phyloP scores from a whole-genome alignment of 2,329 filamentous ascomycete species.

The Cytospora paraplurivora region DNA sequence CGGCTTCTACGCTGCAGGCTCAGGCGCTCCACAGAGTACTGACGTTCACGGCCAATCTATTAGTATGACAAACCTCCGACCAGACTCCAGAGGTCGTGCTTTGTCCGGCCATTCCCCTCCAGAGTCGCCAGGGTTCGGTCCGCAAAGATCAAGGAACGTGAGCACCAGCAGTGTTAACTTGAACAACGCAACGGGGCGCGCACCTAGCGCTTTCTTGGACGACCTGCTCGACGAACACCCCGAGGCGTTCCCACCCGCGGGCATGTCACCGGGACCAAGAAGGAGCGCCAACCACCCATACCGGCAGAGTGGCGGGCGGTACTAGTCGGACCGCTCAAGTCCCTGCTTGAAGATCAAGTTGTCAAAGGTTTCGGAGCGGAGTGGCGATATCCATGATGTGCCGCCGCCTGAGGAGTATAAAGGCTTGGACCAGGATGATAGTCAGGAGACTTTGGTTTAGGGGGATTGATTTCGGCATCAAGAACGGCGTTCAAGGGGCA shows the following conservation, averaged over 20 bases:
- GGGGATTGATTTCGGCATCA: neutral
- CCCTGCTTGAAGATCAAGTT: constrained; percentile 24
- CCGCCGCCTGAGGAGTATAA: neutral
- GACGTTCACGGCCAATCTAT: constrained; percentile 55
- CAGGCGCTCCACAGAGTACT: constrained; percentile 57
- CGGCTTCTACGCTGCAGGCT: constrained; percentile 83
- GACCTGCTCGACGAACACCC: constrained; percentile 81
- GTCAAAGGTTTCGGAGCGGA: constrained; percentile 27
- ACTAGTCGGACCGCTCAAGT: constrained; percentile 23
- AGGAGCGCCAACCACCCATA: constrained; percentile 31
- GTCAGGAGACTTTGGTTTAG: constrained; percentile 7
- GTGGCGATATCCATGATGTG: constrained; percentile 18
- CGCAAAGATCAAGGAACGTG: constrained; percentile 45
- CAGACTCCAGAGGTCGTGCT: constrained; percentile 58
- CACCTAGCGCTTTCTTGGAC: constrained; percentile 87
- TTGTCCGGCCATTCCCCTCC: constrained; percentile 58
- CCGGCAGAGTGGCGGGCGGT: constrained; percentile 30
- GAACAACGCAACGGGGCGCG: constrained; percentile 67
- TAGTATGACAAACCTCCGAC: constrained; percentile 62
- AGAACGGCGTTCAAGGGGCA: neutral
- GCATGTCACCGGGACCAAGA: constrained; percentile 31
- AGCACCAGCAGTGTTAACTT: constrained; percentile 70
- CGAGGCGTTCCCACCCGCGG: constrained; percentile 49
- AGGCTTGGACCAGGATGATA: constrained; percentile 10
- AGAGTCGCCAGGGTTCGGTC: constrained; percentile 61